Evolutionary conservation across 257 asterid genomes (phyloP).

Genomic region (Leptodermis oblonga): DNA sequence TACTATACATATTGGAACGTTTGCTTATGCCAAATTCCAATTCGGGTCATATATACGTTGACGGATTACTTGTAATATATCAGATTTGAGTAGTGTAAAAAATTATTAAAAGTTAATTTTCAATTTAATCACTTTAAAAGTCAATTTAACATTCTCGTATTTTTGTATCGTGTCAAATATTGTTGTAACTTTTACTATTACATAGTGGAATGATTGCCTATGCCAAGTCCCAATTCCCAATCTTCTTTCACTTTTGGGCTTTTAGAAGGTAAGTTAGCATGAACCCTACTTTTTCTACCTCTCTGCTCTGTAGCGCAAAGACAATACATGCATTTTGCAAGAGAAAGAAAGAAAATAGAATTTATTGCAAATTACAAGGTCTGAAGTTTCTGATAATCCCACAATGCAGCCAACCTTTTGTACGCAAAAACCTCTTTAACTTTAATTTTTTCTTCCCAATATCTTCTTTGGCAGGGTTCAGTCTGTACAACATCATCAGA

Average conservation of each 20-base stretch:
- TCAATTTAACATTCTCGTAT: too few relatives aligned
- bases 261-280: conserved; percentile 1
- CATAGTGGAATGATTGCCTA: conserved; percentile 16
- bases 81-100: too few relatives aligned
- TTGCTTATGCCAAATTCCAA: too few relatives aligned
- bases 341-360: background rate
- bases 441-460: conserved; percentile 12
- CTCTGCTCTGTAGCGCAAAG: conserved; percentile 13
- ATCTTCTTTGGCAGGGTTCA: conserved; percentile 25
- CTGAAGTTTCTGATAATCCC: conserved; percentile 19
- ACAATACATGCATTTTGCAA: conserved; percentile 17
- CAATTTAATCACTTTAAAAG: too few relatives aligned
- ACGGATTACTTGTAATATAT: too few relatives aligned
- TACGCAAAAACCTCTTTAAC: conserved; percentile 8
- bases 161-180: too few relatives aligned
- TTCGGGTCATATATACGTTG: too few relatives aligned
- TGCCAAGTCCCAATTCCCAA: conserved; percentile 2
- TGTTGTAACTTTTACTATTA: too few relatives aligned
- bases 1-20: too few relatives aligned
- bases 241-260: background rate
- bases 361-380: conserved; percentile 15
- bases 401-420: conserved; percentile 14
- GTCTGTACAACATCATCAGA: conserved; percentile 19
- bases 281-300: background rate
- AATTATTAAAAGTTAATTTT: too few relatives aligned